Evolutionary conservation across 495 filamentous ascomycete genomes (phyloP).

Genomic region (Penicillium subrubescens): DNA sequence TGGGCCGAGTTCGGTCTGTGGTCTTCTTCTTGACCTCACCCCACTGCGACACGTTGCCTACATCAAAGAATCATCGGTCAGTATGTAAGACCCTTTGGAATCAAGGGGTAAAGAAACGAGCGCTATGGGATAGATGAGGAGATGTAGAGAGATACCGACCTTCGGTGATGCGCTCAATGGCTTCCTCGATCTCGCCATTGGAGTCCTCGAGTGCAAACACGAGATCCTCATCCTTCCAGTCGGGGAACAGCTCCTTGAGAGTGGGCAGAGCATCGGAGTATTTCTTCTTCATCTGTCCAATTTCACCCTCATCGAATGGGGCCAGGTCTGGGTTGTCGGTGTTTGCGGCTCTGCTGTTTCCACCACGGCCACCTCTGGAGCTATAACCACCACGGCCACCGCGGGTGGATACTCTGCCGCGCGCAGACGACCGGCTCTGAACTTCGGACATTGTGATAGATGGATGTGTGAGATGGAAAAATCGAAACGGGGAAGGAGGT

Average conservation of each 20-base stretch:
- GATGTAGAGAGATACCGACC: slow-evolving; percentile 54
- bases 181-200: slow-evolving; percentile 79
- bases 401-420: slow-evolving; percentile 78
- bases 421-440: slow-evolving; percentile 74
- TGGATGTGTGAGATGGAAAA: slow-evolving; percentile 41
- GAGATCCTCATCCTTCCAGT: slow-evolving; percentile 90
- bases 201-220: slow-evolving; percentile 91
- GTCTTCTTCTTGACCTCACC: slow-evolving; percentile 92
- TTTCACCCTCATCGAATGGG: slow-evolving; percentile 78
- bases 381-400: slow-evolving; percentile 83
- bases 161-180: slow-evolving; percentile 88
- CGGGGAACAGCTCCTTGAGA: slow-evolving; percentile 88
- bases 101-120: not conserved
- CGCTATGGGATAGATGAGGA: slow-evolving; percentile 9
- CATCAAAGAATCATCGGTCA: slow-evolving; percentile 26
- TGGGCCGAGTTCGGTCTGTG: slow-evolving; percentile 79
- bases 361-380: slow-evolving; percentile 68
- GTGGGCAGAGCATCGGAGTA: slow-evolving; percentile 72
- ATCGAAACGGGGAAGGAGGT: slow-evolving; percentile 36
- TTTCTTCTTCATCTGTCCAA: slow-evolving; percentile 87
- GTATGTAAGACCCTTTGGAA: slow-evolving; percentile 9
- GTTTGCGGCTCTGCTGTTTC: slow-evolving; percentile 69
- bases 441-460: slow-evolving; percentile 82
- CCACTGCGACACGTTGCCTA: slow-evolving; percentile 92
- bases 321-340: slow-evolving; percentile 59